phyloP scores from a whole-genome alignment of 768 basidiomycete genomes.

The Auricularia heimuer region DNA sequence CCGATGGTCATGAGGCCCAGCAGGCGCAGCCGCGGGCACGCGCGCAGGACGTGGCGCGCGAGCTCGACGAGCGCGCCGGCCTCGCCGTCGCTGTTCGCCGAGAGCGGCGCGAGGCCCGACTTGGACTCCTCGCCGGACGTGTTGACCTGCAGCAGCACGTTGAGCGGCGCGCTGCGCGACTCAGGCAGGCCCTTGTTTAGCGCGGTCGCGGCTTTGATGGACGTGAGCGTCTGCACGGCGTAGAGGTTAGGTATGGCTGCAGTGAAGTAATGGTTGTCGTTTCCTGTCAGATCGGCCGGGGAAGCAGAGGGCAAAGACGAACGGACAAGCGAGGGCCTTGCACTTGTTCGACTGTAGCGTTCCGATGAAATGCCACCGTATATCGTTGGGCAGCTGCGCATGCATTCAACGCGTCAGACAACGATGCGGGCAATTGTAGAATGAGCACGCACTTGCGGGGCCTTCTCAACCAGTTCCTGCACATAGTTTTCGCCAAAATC shows the following conservation, averaged over 20 bases:
- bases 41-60: conserved; percentile 55
- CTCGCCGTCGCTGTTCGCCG: conserved; percentile 15
- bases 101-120: conserved; percentile 67
- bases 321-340: conserved; percentile 72
- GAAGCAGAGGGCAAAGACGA: conserved; percentile 9
- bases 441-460: conserved; percentile 42
- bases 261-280: background rate
- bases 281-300: background rate
- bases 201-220: conserved; percentile 66
- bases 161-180: conserved; percentile 49
- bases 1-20: conserved; percentile 98
- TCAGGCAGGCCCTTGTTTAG: conserved; percentile 62
- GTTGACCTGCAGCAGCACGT: conserved; percentile 87
- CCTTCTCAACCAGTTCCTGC: conserved; percentile 85
- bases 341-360: conserved; percentile 89
- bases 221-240: conserved; percentile 78
- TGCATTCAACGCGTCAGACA: background rate
- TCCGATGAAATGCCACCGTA: conserved; percentile 97
- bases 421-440: background rate
- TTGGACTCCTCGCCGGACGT: conserved; percentile 90
- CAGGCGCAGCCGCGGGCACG: conserved; percentile 67
- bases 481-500: conserved; percentile 99
- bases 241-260: conserved; percentile 82
- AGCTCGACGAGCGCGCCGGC: conserved; percentile 43
- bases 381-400: conserved; percentile 69